Evolutionary conservation across 305 asterid genomes (phyloP), one percentile per base, ranked within the genome.

Genomic region (Fraxinus angustifolia): DNA sequence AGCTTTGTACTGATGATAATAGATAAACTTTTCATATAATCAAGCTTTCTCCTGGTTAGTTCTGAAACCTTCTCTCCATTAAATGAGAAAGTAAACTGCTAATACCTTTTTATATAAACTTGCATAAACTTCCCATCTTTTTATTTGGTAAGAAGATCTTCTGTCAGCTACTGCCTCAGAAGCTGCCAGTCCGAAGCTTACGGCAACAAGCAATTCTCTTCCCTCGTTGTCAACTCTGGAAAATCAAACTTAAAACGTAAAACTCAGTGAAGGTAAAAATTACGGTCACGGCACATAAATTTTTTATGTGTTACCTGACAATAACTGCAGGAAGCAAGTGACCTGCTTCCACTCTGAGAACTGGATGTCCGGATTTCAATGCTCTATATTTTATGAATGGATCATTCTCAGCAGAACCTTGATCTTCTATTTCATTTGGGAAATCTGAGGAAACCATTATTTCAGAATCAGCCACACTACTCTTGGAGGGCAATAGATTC

Each of bases 191-290:
- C 96, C 97, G 82, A 95, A 93, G 86, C 97, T 88, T 76, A 91
- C 99, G 87, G 97, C 99, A 88, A 95, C 97, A 76, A 95, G 99
- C 89, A 93, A 88, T 79, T 93, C 99, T 87, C 92, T 91, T 82
- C 97, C 98, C 86, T 78, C 92, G 72, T 89, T 88, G 80, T 93
- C 97, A 79, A 93, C 89, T 84, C 97, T 95, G 90, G 79, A 83
- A 79, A 70, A 83, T 85, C 85, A 82, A 79, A 85, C 76, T 78
- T 86, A 35, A 42, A 72, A 82, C 60, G 45, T 19, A 82, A 74
- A 80, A 68, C 75, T 84, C 38, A 81, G 86, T 40, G 12, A 78
- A 75, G 75, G 48, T 71, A 56, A 26, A 75, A 81, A 62, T 19
- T 67, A 48, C 53, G 53, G 33, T 35, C 83, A 48, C 35, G 33